A percentile compares a stretch with the other conserved stretches of the same genome.
Conservation (phyloP, 371 early-diverging fungal genomes). For the Apophysomyces variabilis region DNA sequence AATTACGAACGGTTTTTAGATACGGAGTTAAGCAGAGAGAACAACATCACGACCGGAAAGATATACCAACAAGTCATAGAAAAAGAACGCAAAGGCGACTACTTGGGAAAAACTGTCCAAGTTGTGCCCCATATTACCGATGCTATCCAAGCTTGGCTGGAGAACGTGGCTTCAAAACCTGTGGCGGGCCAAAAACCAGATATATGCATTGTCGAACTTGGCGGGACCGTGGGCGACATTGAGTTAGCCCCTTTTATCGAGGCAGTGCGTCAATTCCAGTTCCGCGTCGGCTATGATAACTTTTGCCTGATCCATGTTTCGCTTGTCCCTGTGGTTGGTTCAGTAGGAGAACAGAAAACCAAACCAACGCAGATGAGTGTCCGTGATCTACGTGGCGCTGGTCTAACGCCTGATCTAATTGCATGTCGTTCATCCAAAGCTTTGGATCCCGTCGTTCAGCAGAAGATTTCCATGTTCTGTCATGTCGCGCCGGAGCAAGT, state of each 20-base stretch:
- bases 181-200: constrained; percentile 91
- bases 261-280: constrained; percentile 99
- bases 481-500: constrained; percentile 92
- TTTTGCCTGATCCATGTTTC: constrained; percentile 98
- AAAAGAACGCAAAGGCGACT: constrained; percentile 91
- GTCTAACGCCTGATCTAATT: constrained; percentile 95
- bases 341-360: constrained; percentile 99
- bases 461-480: constrained; percentile 98
- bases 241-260: constrained; percentile 99
- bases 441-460: constrained; percentile 79
- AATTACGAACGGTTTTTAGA: constrained; percentile 99
- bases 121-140: constrained; percentile 99
- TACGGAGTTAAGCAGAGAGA: constrained; percentile 90
- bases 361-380: constrained; percentile 98
- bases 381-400: constrained; percentile 94
- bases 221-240: constrained; percentile 99
- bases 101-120: constrained; percentile 99
- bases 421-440: constrained; percentile 92
- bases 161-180: constrained; percentile 86
- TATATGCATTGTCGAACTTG: constrained; percentile 98
- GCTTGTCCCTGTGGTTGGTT: constrained; percentile 95
- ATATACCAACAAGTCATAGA: constrained; percentile 97
- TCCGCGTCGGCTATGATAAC: constrained; percentile 97
- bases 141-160: constrained; percentile 97
- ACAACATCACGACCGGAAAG: constrained; percentile 99